phyloP scores from a whole-genome alignment of 2,329 filamentous ascomycete genomes.

The Shiraia sp. region DNA sequence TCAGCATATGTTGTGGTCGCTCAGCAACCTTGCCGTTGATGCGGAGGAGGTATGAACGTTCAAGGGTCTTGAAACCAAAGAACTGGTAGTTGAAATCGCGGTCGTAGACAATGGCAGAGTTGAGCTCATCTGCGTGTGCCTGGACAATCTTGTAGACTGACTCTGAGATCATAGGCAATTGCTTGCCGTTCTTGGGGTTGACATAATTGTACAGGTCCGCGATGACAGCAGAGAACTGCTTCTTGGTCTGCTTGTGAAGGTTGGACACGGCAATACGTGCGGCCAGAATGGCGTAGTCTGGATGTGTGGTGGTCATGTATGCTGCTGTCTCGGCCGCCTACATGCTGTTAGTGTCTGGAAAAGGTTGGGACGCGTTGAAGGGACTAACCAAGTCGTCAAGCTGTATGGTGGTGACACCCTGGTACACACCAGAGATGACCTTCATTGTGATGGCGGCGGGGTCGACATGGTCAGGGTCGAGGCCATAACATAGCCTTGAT shows the following conservation, averaged over 20 bases:
- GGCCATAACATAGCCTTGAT: slow-evolving; percentile 94
- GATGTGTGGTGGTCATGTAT: slow-evolving; percentile 99
- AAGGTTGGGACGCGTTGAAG: slow-evolving; percentile 13
- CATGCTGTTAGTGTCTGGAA: slow-evolving; percentile 16
- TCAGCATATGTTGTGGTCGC: slow-evolving; percentile 98
- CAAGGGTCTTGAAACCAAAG: slow-evolving; percentile 99
- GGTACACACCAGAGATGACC: slow-evolving; percentile 98
- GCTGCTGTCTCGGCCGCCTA: slow-evolving; percentile 98
- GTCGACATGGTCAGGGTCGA: slow-evolving; percentile 94
- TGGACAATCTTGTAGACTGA: slow-evolving; percentile 90
- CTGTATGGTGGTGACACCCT: slow-evolving; percentile 94
- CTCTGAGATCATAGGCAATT: slow-evolving; percentile 93
- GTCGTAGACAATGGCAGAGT: slow-evolving; percentile 98
- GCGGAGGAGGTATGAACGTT: slow-evolving; percentile 95
- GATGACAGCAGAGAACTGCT: slow-evolving; percentile 97
- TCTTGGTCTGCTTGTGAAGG: slow-evolving; percentile 99
- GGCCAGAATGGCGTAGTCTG: slow-evolving; percentile 97
- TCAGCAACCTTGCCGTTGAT: slow-evolving; percentile 96
- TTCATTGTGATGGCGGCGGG: slow-evolving; percentile 98
- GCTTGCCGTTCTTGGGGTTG: slow-evolving; percentile 85
- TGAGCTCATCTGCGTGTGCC: slow-evolving; percentile 94
- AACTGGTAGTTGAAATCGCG: slow-evolving; percentile 99
- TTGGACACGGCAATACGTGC: slow-evolving; percentile 99
- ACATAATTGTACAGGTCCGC: slow-evolving; percentile 93
- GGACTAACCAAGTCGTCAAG: slow-evolving; percentile 87